Conservation (phyloP, 768 basidiomycete genomes). For the Leccinum variicolor region DNA sequence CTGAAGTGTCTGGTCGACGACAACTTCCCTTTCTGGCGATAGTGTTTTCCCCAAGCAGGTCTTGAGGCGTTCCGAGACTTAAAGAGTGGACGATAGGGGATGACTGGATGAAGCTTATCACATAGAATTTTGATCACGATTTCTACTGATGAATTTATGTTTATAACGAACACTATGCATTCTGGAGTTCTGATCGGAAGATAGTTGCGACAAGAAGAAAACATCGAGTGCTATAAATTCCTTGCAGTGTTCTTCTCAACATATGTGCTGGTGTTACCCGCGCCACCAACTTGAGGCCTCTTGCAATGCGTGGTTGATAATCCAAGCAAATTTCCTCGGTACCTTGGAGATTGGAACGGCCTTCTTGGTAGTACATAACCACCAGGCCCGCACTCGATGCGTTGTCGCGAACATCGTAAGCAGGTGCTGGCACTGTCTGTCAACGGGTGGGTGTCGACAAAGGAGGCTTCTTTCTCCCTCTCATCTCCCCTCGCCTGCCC, state of each 20-base stretch:
- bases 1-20: constrained; percentile 5
- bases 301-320: constrained; percentile 1
- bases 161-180: not conserved
- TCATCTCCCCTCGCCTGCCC: not conserved
- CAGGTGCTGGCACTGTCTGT: not conserved
- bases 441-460: not conserved
- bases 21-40: constrained; percentile 12
- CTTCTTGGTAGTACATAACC: not conserved
- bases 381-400: not conserved
- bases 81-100: not conserved
- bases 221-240: not conserved
- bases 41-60: constrained; percentile 10
- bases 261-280: not conserved
- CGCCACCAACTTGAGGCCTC: not conserved
- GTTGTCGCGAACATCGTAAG: not conserved
- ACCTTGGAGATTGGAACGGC: constrained; percentile 5
- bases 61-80: constrained; percentile 5
- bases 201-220: not conserved
- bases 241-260: not conserved
- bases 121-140: not conserved
- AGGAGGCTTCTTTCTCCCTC: constrained; percentile 1
- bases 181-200: not conserved
- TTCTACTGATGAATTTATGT: not conserved
- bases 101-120: constrained; percentile 2
- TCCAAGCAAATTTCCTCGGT: constrained; percentile 2